These are phyloP conservation scores for Microstroma glucosiphilum DNA, from an alignment of 1,284 basidiomycete species.

Conservation along the genomic window DNA sequence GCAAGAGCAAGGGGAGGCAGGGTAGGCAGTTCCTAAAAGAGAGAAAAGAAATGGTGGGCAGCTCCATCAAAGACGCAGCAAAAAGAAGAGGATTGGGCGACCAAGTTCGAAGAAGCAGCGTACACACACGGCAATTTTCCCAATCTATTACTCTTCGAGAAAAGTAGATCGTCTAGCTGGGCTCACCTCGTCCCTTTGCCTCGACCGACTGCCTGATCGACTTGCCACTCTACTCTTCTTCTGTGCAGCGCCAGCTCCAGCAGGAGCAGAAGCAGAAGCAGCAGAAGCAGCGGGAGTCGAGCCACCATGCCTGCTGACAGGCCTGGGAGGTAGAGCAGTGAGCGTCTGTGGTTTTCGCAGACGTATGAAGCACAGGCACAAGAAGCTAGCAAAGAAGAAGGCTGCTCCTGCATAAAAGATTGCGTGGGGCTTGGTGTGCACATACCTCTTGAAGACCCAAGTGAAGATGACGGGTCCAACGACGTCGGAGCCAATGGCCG, in stretches of 20 bases:
- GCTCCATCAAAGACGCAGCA: too few species aligned
- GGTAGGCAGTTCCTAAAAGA: too few species aligned
- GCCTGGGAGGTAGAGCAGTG: slow-evolving; percentile 30
- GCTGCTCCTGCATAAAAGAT: slow-evolving; percentile 31
- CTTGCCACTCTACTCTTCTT: not conserved
- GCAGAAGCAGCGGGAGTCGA: too few species aligned
- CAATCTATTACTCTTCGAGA: not conserved
- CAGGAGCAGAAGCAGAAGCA: slow-evolving; percentile 5
- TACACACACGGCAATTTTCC: not conserved
- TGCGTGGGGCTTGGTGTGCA: slow-evolving; percentile 23
- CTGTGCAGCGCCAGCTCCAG: not conserved
- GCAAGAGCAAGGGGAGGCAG: too few species aligned
- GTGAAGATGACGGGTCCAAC: slow-evolving; percentile 44
- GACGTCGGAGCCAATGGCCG: slow-evolving; percentile 36
- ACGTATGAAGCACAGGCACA: slow-evolving; percentile 23
- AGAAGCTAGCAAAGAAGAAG: slow-evolving; percentile 19
- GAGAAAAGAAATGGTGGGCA: too few species aligned
- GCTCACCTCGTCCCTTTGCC: slow-evolving; percentile 5
- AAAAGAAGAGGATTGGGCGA: too few species aligned
- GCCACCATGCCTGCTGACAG: slow-evolving; percentile 10
- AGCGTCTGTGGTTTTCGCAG: slow-evolving; percentile 29
- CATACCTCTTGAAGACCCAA: slow-evolving; percentile 28
- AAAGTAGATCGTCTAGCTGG: not conserved
- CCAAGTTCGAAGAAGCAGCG: too few species aligned
- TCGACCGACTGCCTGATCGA: not conserved